phyloP scores from a whole-genome alignment of 2,329 filamentous ascomycete genomes.

The Aspergillus latus region DNA sequence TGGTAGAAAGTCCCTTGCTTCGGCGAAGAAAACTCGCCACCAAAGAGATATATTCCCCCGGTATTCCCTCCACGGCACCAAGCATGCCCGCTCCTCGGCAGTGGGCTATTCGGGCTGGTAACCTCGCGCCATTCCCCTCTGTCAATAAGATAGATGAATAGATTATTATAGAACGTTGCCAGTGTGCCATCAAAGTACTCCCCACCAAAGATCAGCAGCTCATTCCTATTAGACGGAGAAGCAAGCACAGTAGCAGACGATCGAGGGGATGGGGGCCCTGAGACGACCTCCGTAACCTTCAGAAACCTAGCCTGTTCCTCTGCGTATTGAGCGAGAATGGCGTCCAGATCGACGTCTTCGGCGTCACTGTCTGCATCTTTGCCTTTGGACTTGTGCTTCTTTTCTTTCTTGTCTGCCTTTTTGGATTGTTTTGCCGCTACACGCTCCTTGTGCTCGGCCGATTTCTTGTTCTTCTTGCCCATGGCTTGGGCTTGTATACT shows the following conservation, averaged over 20 bases:
- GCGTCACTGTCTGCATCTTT: slow-evolving; percentile 76
- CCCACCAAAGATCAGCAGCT: slow-evolving; percentile 87
- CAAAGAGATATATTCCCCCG: slow-evolving; percentile 85
- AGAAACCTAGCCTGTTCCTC: slow-evolving; percentile 91
- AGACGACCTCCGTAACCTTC: slow-evolving; percentile 81
- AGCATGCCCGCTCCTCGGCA: slow-evolving; percentile 89
- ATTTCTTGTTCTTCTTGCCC: slow-evolving; percentile 58
- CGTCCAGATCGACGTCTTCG: slow-evolving; percentile 90
- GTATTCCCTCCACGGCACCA: slow-evolving; percentile 89
- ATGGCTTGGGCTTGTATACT: slow-evolving; percentile 30
- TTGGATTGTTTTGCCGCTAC: slow-evolving; percentile 76
- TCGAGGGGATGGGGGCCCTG: slow-evolving; percentile 71
- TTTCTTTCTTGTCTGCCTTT: slow-evolving; percentile 73
- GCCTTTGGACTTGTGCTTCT: slow-evolving; percentile 71
- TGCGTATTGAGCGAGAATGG: slow-evolving; percentile 88
- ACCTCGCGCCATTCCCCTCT: slow-evolving; percentile 88
- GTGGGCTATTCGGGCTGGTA: slow-evolving; percentile 84
- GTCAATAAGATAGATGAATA: slow-evolving; percentile 71
- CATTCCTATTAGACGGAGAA: slow-evolving; percentile 81
- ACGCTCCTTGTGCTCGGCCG: slow-evolving; percentile 57
- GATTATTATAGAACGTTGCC: slow-evolving; percentile 69
- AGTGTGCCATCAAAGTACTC: slow-evolving; percentile 93
- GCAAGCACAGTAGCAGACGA: slow-evolving; percentile 80
- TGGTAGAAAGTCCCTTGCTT: slow-evolving; percentile 99
- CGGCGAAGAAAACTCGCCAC: slow-evolving; percentile 80